Evolutionary conservation across 2,329 filamentous ascomycete genomes (phyloP).

Genomic region (Akanthomyces uredinophilus): DNA sequence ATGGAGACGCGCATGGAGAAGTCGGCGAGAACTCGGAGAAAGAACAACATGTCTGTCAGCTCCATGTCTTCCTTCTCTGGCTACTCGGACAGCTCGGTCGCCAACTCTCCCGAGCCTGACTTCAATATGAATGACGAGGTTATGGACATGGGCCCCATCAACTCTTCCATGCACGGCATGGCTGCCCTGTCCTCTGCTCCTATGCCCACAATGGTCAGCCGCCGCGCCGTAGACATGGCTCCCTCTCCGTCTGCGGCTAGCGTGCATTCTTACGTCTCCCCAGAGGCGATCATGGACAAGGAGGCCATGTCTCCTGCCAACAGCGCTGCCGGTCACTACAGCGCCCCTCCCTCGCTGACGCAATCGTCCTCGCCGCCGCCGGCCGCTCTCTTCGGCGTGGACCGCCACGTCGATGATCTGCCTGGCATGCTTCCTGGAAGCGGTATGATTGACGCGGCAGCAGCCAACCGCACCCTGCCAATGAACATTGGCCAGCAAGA

Average conservation of each 20-base stretch:
- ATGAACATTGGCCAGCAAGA: constrained; percentile 32
- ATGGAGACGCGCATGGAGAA: constrained; percentile 53
- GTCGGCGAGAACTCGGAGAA: constrained; percentile 47
- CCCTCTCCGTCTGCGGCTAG: constrained; percentile 37
- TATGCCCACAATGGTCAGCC: constrained; percentile 31
- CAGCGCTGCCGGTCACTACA: constrained; percentile 47
- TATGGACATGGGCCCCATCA: constrained; percentile 36
- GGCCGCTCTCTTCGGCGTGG: constrained; percentile 43
- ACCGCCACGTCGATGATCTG: constrained; percentile 34
- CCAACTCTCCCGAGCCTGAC: constrained; percentile 47
- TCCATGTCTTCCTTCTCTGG: constrained; percentile 51
- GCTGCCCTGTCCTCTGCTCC: constrained; percentile 43
- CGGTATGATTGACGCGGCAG: constrained; percentile 29
- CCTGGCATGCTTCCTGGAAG: constrained; percentile 25
- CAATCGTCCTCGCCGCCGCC: constrained; percentile 56
- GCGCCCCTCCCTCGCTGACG: constrained; percentile 57
- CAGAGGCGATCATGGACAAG: constrained; percentile 38
- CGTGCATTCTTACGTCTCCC: constrained; percentile 42
- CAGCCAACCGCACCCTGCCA: constrained; percentile 29
- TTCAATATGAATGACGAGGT: constrained; percentile 45
- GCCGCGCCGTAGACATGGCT: constrained; percentile 22
- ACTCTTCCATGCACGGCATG: constrained; percentile 23
- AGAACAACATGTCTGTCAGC: constrained; percentile 46
- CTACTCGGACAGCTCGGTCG: constrained; percentile 52
- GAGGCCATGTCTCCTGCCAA: constrained; percentile 45